phyloP scores from a whole-genome alignment of 2,329 filamentous ascomycete species.

The Exophiala lecanii-corni region DNA sequence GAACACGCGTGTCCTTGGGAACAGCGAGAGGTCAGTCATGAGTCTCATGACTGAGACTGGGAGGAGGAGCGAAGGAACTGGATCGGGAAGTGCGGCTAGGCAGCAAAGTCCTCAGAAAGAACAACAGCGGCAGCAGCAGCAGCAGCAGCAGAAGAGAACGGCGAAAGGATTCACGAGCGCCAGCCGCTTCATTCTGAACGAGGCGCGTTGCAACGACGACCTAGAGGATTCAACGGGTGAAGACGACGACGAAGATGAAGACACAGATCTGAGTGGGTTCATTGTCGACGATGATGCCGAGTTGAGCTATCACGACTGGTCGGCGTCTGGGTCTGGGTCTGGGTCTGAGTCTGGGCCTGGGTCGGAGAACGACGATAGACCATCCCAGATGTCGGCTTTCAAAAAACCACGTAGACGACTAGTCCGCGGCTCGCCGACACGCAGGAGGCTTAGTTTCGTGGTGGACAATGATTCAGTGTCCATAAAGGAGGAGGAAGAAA shows the following conservation, averaged over 20 bases:
- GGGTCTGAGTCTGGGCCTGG: no score
- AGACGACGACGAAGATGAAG: slow-evolving; percentile 25
- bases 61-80: background rate
- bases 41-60: slow-evolving; percentile 21
- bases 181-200: slow-evolving; percentile 23
- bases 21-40: slow-evolving; percentile 5
- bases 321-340: slow-evolving; percentile 9
- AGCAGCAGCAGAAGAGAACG: background rate
- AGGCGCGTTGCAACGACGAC: slow-evolving; percentile 25
- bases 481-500: slow-evolving; percentile 18
- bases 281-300: slow-evolving; percentile 29
- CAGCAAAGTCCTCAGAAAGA: background rate
- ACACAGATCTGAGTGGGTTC: slow-evolving; percentile 28
- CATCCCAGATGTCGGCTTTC: no score
- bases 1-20: background rate
- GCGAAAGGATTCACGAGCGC: slow-evolving; percentile 5
- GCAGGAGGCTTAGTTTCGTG: slow-evolving; percentile 9
- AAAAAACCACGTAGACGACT: slow-evolving; percentile 17
- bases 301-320: slow-evolving; percentile 23
- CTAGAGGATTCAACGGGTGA: slow-evolving; percentile 22
- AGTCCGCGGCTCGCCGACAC: slow-evolving; percentile 12
- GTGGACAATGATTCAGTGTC: slow-evolving; percentile 24
- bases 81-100: no score
- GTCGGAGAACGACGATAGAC: no score
- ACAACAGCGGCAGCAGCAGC: background rate